Percentiles rank a stretch among this genome's conserved stretches.
These are phyloP conservation scores for Lepidium africanum DNA, from an alignment of 345 rosid genomes.

Conservation along the genomic window DNA sequence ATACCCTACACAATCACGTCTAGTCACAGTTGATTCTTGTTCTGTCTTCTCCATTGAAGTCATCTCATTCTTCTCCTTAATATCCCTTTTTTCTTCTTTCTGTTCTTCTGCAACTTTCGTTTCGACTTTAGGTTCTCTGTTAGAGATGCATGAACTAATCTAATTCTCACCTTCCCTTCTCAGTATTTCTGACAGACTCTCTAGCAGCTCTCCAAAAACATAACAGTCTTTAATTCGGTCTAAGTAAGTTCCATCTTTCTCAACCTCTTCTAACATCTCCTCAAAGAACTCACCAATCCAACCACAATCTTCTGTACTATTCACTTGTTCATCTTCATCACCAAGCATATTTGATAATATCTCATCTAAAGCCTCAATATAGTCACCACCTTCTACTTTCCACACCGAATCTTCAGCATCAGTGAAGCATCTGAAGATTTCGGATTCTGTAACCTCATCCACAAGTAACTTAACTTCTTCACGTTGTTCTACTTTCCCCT, in stretches of 20 bases:
- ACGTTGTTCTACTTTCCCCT: background rate
- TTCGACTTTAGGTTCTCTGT: too few relatives aligned
- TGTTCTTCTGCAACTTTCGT: too few relatives aligned
- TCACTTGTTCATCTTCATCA: background rate
- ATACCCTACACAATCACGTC: background rate
- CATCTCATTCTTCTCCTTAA: background rate
- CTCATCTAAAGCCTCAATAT: background rate
- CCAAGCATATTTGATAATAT: constrained; percentile 1
- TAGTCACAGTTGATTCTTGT: background rate
- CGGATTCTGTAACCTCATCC: background rate
- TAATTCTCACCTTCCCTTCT: too few relatives aligned
- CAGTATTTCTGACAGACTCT: too few relatives aligned
- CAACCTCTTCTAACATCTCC: background rate
- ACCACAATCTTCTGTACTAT: background rate
- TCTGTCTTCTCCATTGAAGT: background rate
- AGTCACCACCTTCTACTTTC: background rate
- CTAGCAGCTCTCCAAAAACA: background rate
- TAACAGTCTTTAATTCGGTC: background rate
- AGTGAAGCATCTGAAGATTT: background rate
- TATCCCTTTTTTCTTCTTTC: background rate
- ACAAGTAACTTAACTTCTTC: background rate
- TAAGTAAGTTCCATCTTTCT: constrained; percentile 7
- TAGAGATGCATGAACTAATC: too few relatives aligned
- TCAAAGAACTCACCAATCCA: background rate
- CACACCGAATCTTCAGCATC: background rate